phyloP scores from a whole-genome alignment of 352 stramenopile genomes.

The Phytophthora cajani region DNA sequence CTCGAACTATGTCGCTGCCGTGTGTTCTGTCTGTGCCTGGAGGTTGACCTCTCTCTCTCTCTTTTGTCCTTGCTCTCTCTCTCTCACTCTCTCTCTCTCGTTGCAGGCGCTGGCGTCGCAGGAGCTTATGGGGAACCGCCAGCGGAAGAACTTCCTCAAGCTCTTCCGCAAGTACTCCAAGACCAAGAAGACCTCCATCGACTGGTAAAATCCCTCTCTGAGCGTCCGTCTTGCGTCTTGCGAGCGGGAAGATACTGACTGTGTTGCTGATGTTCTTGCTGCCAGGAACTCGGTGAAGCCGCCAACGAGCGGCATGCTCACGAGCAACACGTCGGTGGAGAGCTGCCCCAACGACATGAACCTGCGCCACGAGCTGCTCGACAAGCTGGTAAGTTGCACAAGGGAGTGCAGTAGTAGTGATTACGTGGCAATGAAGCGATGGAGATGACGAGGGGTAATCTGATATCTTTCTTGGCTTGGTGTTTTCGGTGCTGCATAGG shows the following conservation, averaged over 20 bases:
- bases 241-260: background rate
- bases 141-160: slow-evolving; percentile 90
- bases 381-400: slow-evolving; percentile 86
- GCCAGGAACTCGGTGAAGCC: slow-evolving; percentile 75
- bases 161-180: slow-evolving; percentile 91
- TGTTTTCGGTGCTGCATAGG: slow-evolving; percentile 42
- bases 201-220: slow-evolving; percentile 52
- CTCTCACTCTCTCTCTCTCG: background rate
- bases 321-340: slow-evolving; percentile 76
- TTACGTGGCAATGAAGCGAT: background rate
- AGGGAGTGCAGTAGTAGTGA: background rate
- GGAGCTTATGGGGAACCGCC: slow-evolving; percentile 80
- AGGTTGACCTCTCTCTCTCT: background rate
- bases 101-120: slow-evolving; percentile 72
- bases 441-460: slow-evolving; percentile 11
- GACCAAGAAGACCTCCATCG: slow-evolving; percentile 81
- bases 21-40: background rate
- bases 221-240: background rate
- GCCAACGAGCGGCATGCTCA: slow-evolving; percentile 75
- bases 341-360: slow-evolving; percentile 93
- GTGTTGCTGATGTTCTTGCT: slow-evolving; percentile 24
- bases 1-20: background rate
- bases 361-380: slow-evolving; percentile 93
- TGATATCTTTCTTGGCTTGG: background rate
- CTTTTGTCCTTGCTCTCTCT: slow-evolving; percentile 1